These are phyloP conservation scores for Fusarium torulosum DNA, from an alignment of 2,329 filamentous ascomycete species.

Conservation along the genomic window DNA sequence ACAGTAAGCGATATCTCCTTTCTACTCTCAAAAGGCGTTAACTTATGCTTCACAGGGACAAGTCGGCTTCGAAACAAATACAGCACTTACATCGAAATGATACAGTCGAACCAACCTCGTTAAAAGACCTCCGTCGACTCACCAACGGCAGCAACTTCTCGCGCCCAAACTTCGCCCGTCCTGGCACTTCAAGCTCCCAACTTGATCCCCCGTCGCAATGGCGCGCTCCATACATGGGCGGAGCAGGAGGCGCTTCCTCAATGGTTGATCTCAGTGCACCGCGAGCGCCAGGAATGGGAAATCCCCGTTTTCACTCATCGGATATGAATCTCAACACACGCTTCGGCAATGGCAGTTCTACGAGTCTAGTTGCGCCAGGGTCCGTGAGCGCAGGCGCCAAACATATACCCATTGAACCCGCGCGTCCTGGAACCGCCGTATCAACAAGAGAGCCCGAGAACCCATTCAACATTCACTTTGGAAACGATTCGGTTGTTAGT, in stretches of 20 bases:
- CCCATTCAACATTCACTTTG: slow-evolving; percentile 63
- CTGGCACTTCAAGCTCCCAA: slow-evolving; percentile 57
- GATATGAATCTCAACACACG: slow-evolving; percentile 56
- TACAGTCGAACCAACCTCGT: slow-evolving; percentile 2
- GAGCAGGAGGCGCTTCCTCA: slow-evolving; percentile 57
- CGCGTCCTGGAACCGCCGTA: slow-evolving; percentile 53
- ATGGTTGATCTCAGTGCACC: slow-evolving; percentile 59
- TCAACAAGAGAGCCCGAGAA: slow-evolving; percentile 58
- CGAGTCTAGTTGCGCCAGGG: slow-evolving; percentile 53
- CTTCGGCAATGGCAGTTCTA: slow-evolving; percentile 53
- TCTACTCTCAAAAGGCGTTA: not conserved
- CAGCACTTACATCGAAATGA: slow-evolving; percentile 29
- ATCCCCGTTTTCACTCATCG: slow-evolving; percentile 52
- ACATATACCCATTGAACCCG: slow-evolving; percentile 44
- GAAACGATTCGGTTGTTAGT: slow-evolving; percentile 47
- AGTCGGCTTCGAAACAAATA: slow-evolving; percentile 28
- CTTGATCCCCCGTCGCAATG: slow-evolving; percentile 45
- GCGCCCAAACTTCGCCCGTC: slow-evolving; percentile 55
- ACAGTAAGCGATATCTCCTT: slow-evolving; percentile 51
- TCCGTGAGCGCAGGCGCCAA: slow-evolving; percentile 42
- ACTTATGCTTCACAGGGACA: slow-evolving; percentile 41
- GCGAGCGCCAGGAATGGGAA: slow-evolving; percentile 46
- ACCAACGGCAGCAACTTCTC: slow-evolving; percentile 49
- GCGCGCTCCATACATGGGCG: slow-evolving; percentile 53
- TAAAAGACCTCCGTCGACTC: slow-evolving; percentile 49